phyloP scores from a whole-genome alignment of 495 filamentous ascomycete genomes.

The Podospora comata region DNA sequence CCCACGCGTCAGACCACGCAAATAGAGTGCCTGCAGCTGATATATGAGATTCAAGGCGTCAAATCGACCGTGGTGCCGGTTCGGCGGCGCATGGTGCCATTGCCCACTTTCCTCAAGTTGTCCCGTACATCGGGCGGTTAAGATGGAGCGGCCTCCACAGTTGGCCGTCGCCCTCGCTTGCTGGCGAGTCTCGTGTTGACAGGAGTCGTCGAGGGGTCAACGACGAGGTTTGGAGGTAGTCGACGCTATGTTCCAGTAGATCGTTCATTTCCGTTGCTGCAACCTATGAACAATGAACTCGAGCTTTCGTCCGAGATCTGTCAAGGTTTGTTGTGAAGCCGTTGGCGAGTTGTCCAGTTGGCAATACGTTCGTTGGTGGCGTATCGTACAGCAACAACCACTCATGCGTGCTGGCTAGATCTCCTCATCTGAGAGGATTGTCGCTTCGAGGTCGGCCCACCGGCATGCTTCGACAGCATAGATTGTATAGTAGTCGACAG shows the following conservation, averaged over 20 bases:
- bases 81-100: not conserved
- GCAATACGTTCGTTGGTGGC: too few relatives aligned
- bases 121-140: not conserved
- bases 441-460: not conserved
- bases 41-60: not conserved
- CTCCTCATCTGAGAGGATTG: not conserved
- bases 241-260: not conserved
- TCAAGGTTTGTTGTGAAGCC: not conserved
- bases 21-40: conserved; percentile 3
- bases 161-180: not conserved
- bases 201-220: not conserved
- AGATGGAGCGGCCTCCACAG: not conserved
- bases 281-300: not conserved
- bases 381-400: not conserved
- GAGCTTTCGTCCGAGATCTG: not conserved
- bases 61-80: not conserved
- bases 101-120: not conserved
- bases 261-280: not conserved
- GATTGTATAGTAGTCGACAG: not conserved
- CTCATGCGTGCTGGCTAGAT: not conserved
- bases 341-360: too few relatives aligned
- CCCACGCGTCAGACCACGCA: not conserved
- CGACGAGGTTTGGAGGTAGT: not conserved
- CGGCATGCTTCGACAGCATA: not conserved
- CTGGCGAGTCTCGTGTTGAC: not conserved